Evolutionary conservation across 306 rosid genomes (phyloP), one percentile per base, ranked within the genome.

Genomic region (Canavalia gladiata): DNA sequence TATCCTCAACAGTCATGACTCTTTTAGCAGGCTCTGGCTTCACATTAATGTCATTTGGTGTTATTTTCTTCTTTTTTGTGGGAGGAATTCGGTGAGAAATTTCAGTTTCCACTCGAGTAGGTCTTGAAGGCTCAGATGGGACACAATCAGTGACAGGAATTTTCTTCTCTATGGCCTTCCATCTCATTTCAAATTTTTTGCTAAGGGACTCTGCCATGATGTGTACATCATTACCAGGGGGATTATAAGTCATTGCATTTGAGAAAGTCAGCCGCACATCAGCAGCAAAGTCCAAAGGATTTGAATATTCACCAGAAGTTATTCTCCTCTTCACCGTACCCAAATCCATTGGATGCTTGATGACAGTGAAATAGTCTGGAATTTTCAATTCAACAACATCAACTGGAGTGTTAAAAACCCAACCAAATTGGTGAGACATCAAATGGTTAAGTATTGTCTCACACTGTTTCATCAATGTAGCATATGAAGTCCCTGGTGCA

Each of bases 331-430:
- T 89, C 57, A 95, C 93, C 0, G 99, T 91, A 42, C 99, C 97
- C 87, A 95, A 73, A 86, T 95, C 99, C 99, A 95, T 95, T 55
- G 99, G 99, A 88, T 90, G 90, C 83, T 92, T 92, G 80, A 95
- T 93, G 72, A 95, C 94, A 6, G 75, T 88, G 74, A 78, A 93
- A 87, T 95, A 95, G 84, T 95, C 99, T 0, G 97, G 99, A 81
- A 95, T 95, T 58, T 93, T 91, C 90, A 88, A 89, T 86, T 88
- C 85, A 85, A 92, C 97, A 74, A 84, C 87, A 65, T 95, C 97
- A 37, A 95, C 99, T 0, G 97, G 99, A 11, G 70, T 34, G 50
- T 90, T 90, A 31, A 95, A 92, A 74, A 85, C 94, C 99, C 99
- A 95, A 57, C 85, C 87, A 81, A 25, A 90, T 49, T 70, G 82